Conservation (phyloP, 345 rosid genomes). For the Populus tremula region DNA sequence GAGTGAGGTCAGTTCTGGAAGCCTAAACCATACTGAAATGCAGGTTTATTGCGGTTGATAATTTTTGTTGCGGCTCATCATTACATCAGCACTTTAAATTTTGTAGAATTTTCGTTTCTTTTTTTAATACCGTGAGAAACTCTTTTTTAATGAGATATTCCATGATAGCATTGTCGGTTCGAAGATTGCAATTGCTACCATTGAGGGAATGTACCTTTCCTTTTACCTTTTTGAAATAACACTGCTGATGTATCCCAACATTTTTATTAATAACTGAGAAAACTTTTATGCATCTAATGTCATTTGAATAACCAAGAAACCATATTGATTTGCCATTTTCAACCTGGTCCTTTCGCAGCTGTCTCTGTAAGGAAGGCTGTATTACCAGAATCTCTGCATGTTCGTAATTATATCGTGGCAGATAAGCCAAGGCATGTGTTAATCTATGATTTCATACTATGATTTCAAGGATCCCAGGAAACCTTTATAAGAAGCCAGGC, state of each 20-base stretch:
- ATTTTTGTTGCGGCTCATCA: constrained; percentile 13
- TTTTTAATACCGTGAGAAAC: neutral
- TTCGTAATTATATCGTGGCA: too few relatives aligned
- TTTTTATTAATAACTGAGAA: too few relatives aligned
- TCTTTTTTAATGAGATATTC: constrained; percentile 1
- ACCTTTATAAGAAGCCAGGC: too few relatives aligned
- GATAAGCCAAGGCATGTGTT: too few relatives aligned
- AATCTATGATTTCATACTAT: too few relatives aligned
- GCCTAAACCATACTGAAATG: neutral
- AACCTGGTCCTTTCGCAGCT: too few relatives aligned
- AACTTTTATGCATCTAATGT: too few relatives aligned
- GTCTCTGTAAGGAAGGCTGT: too few relatives aligned
- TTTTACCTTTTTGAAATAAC: constrained; percentile 21
- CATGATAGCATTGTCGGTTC: constrained; percentile 24
- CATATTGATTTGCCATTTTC: too few relatives aligned
- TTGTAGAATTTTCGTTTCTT: constrained; percentile 30
- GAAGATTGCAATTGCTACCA: constrained; percentile 6
- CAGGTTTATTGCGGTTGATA: neutral
- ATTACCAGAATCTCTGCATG: too few relatives aligned
- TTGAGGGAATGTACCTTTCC: constrained; percentile 12
- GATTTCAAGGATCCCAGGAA: too few relatives aligned
- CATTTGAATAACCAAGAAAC: too few relatives aligned
- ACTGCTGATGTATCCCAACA: constrained; percentile 8
- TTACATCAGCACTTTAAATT: constrained; percentile 27
- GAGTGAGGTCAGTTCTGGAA: neutral